Base-by-base conservation (phyloP, 495 filamentous ascomycete genomes). In the Bathelium albidoporum region DNA sequence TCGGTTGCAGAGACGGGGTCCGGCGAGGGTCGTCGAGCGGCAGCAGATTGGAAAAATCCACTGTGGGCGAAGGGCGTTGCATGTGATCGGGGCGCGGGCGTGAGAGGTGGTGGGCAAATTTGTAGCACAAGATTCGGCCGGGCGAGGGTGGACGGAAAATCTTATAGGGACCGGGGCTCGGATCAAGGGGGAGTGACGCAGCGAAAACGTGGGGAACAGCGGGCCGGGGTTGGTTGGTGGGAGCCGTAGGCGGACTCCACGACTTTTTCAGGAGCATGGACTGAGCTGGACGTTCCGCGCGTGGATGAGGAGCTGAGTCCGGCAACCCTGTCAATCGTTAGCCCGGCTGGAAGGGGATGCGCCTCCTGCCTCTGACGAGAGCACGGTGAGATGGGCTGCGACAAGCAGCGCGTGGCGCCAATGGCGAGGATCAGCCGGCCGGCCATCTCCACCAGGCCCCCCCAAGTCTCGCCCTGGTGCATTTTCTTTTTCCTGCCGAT, bases 41-140 rank as follows among this genome's bases (percentile, higher is more conserved):
- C 73, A 90, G 85, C 71, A 90, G 86, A 80, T 86, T 88, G 74
- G 83, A 86, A 73, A 90, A 88, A 81, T 87, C 87, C 77, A 86
- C 83, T 74, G 86, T 83, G 62, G 86, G 86, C 69, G 80, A 81
- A 78, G 84, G 77, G 73, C 83, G 81, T 79, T 88, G 85, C 87
- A 90, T 90, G 82, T 85, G 85, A 85, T 76, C 18, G 34, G 11
- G 26, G 26, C 29, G 14, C 16, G 58, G 58, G 5, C 20, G 31
- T 43, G 16, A 60, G 5, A 36, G 58, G 7, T 10, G 31, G 32
- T 24, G 34, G 2, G 58, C 9, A 60, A 24, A 34, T 60, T 36
- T 36, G 58, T 60, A 60, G 20, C 32, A 60, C 58, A 36, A 60
- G 58, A 60, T 60, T 36, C 58, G 32, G 58, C 58, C 32, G 58